Conservation (phyloP, 2,329 filamentous ascomycete species). For the Pseudogymnoascus sp. region DNA sequence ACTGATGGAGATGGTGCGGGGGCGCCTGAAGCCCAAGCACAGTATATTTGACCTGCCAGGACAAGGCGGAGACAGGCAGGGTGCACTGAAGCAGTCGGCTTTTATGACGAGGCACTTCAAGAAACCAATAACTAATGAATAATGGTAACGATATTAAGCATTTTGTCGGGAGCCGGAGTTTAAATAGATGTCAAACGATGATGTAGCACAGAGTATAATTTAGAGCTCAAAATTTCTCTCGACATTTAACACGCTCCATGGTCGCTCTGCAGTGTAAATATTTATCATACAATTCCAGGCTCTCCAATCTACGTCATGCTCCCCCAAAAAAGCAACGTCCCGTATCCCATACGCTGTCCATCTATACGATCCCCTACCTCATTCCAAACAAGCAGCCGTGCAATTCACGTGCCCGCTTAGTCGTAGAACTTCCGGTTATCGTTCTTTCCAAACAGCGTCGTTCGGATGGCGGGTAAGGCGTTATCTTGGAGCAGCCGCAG, state of each 20-base stretch:
- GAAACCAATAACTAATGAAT: constrained; percentile 23
- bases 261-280: constrained; percentile 9
- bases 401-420: constrained; percentile 38
- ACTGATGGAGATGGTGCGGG: constrained; percentile 61
- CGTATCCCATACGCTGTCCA: not conserved
- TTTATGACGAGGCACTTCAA: constrained; percentile 10
- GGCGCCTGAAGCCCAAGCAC: constrained; percentile 56
- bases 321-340: constrained; percentile 18
- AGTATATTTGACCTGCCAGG: constrained; percentile 11
- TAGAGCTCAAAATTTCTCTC: constrained; percentile 6
- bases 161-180: not conserved
- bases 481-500: constrained; percentile 76
- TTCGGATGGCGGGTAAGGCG: constrained; percentile 74
- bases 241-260: constrained; percentile 4
- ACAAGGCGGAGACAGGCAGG: not conserved
- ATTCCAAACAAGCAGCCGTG: not conserved
- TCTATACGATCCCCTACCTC: not conserved
- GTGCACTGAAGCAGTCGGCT: constrained; percentile 1
- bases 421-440: constrained; percentile 93
- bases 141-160: not conserved
- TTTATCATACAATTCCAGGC: constrained; percentile 8
- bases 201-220: constrained; percentile 6
- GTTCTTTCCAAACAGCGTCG: constrained; percentile 88
- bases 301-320: constrained; percentile 29
- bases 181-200: not conserved